phyloP scores from a whole-genome alignment of 148 eudicot genomes.

The Cornus florida region DNA sequence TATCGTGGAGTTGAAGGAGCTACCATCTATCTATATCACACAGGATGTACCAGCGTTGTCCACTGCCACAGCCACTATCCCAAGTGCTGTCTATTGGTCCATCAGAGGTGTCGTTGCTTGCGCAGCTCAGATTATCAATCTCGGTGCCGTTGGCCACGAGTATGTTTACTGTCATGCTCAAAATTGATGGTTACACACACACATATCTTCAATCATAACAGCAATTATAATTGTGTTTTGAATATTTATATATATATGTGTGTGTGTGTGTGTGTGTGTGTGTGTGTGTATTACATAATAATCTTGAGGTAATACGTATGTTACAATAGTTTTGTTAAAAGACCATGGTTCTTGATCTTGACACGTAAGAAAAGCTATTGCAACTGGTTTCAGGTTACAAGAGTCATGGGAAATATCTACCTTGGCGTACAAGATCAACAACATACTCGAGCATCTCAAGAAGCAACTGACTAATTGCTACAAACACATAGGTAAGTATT shows the following conservation, averaged over 20 bases:
- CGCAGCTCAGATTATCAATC: slow-evolving; percentile 29
- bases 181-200: too few relatives aligned
- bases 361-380: neutral
- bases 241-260: too few relatives aligned
- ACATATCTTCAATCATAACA: too few relatives aligned
- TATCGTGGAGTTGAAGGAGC: slow-evolving; percentile 32
- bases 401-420: slow-evolving; percentile 52
- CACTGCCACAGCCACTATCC: slow-evolving; percentile 34
- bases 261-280: too few relatives aligned
- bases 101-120: slow-evolving; percentile 38
- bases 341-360: too few relatives aligned
- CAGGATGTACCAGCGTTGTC: slow-evolving; percentile 28
- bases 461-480: slow-evolving; percentile 21
- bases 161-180: slow-evolving; percentile 13
- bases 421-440: slow-evolving; percentile 44
- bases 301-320: too few relatives aligned
- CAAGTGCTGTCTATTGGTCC: slow-evolving; percentile 49
- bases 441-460: slow-evolving; percentile 19
- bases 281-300: too few relatives aligned
- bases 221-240: too few relatives aligned
- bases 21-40: slow-evolving; percentile 29
- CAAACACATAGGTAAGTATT: slow-evolving; percentile 31
- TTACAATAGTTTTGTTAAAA: too few relatives aligned
- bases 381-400: slow-evolving; percentile 19
- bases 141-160: slow-evolving; percentile 40